Evolutionary conservation across 2,329 filamentous ascomycete genomes (phyloP), one percentile per base, ranked within the genome.

Genomic region (Pyrenophora tritici-repentis): DNA sequence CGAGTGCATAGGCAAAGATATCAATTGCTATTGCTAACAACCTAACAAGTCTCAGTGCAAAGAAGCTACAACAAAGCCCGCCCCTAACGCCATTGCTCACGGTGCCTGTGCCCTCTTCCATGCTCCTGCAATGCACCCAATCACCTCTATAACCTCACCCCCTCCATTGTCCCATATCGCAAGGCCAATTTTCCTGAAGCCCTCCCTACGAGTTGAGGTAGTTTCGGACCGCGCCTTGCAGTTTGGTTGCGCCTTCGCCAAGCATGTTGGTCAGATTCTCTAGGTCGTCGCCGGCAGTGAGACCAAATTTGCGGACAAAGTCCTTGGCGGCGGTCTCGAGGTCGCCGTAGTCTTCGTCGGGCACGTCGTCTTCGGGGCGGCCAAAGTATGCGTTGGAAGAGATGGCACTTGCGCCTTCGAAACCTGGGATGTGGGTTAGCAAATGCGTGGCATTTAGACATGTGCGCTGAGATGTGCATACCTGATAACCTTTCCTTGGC

Each of bases 361-460:
- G 71, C 26, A 83, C 77, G 62, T 95, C 89, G 18, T 92, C 89
- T 70, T 99, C 94, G 2, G 91, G 88, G 43, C 93, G 88, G 54
- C 94, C 94, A 74, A 99, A 99, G 81, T 97, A 99, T 47, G 91
- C 91, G 74, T 97, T 99, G 51, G 90, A 96, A 6, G 92, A 97
- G 74, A 99, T 99, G 60, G 91, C 79, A 1, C 86, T 87, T 9
- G 94, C 92, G 37, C 94, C 91, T 75, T 97, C 93, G 70, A 99
- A 99, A 39, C 91, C 90, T 71, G 42, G 14, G 16, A 10, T 9
- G 7, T 2, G 4, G 47, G 26, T 63, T 44, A 61, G 53, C 18
- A 32, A 35, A 7, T 22, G 12, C 12, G 3, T 10, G 4, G 9
- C 3, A 26, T 7, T 22, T 20, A 3, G 9, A 38, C 12, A 18